phyloP scores from a whole-genome alignment of 352 stramenopile species.

The Phytophthora podocarpi region DNA sequence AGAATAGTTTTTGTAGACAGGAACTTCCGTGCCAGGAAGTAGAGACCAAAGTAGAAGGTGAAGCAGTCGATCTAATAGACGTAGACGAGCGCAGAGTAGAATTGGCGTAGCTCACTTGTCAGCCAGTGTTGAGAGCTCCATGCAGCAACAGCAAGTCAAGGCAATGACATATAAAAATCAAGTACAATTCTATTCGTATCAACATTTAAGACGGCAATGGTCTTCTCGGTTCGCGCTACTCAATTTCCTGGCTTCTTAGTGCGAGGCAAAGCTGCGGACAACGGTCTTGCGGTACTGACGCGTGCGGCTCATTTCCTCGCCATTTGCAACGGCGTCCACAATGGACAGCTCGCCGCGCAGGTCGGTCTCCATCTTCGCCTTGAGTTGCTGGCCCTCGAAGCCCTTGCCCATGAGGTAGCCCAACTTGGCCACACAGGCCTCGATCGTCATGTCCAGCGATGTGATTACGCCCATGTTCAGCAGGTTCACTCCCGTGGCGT shows the following conservation, averaged over 20 bases:
- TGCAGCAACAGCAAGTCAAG: neutral
- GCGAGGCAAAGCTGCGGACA: conserved; percentile 75
- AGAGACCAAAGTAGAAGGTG: too few relatives aligned
- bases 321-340: conserved; percentile 64
- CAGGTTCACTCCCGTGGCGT: conserved; percentile 92
- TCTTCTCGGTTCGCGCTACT: neutral
- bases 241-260: conserved; percentile 39
- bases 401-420: conserved; percentile 95
- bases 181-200: conserved; percentile 35
- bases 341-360: conserved; percentile 83
- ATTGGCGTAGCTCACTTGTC: too few relatives aligned
- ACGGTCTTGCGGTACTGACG: conserved; percentile 78
- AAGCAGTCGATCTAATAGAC: too few relatives aligned
- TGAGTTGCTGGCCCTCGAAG: conserved; percentile 62
- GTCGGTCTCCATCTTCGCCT: conserved; percentile 85
- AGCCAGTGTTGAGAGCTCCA: too few relatives aligned
- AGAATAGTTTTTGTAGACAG: too few relatives aligned
- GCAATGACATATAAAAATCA: conserved; percentile 9
- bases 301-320: conserved; percentile 67
- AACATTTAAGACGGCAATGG: conserved; percentile 16
- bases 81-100: too few relatives aligned
- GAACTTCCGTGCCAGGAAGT: too few relatives aligned
- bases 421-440: conserved; percentile 94
- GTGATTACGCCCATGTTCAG: conserved; percentile 94
- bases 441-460: conserved; percentile 96